A percentile compares a stretch with the other conserved stretches of the same genome.
These are phyloP conservation scores for Actinidia polygama DNA, from an alignment of 179 eudicot genomes.

Conservation along the genomic window DNA sequence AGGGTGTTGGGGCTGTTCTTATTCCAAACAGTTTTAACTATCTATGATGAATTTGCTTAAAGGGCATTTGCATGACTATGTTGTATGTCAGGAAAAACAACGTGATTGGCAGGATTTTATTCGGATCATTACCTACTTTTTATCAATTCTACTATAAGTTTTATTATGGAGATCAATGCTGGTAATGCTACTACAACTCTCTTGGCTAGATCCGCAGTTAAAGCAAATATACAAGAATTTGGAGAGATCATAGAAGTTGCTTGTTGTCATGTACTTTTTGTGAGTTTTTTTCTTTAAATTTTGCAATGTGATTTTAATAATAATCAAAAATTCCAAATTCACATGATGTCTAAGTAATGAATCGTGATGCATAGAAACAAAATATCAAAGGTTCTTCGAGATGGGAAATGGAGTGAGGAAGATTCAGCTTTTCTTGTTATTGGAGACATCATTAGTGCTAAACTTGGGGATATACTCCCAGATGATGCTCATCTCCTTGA, in stretches of 20 bases:
- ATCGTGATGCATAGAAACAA: background rate
- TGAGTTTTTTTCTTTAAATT: background rate
- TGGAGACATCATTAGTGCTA: slow-evolving; percentile 83
- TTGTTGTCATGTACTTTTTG: no score
- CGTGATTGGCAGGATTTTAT: slow-evolving; percentile 98
- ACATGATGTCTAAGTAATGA: background rate
- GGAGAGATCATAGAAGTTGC: background rate
- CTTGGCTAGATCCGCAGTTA: slow-evolving; percentile 92
- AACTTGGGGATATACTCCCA: slow-evolving; percentile 87
- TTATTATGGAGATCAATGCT: slow-evolving; percentile 90
- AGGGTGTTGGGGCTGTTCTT: no score
- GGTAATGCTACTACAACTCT: slow-evolving; percentile 96
- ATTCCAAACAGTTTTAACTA: no score
- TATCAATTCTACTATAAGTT: slow-evolving; percentile 92
- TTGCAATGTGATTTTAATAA: background rate
- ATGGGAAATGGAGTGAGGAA: slow-evolving; percentile 83
- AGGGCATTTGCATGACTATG: no score
- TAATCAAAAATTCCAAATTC: background rate
- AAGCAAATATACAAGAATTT: slow-evolving; percentile 60
- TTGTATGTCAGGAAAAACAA: slow-evolving; percentile 58
- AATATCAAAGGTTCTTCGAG: slow-evolving; percentile 61
- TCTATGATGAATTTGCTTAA: no score
- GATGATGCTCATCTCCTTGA: slow-evolving; percentile 95
- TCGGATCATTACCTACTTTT: slow-evolving; percentile 81
- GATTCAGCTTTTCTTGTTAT: slow-evolving; percentile 90